These are phyloP conservation scores for Gossypium herbaceum DNA, from an alignment of 345 rosid genomes.

Conservation along the genomic window DNA sequence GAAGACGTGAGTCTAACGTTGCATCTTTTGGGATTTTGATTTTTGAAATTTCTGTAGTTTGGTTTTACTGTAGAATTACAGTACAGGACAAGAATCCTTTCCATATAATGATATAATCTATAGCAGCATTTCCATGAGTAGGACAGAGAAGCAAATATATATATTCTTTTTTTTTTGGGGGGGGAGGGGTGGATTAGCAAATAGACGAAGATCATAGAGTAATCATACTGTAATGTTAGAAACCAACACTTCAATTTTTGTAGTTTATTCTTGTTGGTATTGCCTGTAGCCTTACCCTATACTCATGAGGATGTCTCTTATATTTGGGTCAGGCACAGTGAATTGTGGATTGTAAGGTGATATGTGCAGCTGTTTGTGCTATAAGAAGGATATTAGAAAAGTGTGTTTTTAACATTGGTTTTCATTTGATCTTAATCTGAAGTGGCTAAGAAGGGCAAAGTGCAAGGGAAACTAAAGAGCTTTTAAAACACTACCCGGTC, in stretches of 20 bases:
- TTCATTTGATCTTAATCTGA: background rate
- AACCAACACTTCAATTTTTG: background rate
- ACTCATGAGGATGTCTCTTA: background rate
- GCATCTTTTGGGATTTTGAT: background rate
- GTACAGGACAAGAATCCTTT: background rate
- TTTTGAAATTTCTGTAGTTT: background rate
- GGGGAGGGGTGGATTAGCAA: background rate
- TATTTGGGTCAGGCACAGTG: background rate
- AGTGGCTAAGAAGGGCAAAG: background rate
- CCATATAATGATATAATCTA: background rate
- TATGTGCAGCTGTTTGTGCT: background rate
- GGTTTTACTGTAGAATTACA: background rate
- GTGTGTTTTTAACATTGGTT: background rate
- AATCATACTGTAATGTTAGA: background rate
- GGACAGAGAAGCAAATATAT: background rate
- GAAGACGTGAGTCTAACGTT: background rate
- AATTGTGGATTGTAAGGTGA: background rate
- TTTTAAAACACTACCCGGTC: background rate
- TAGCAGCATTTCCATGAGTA: background rate
- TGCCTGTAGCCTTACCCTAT: background rate
- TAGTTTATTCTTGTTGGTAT: background rate
- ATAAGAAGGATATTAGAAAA: background rate
- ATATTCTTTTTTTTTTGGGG: too few relatives aligned
- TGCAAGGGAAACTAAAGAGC: background rate
- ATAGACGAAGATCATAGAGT: background rate